These are phyloP conservation scores for Aphanomyces stellatus DNA, from an alignment of 352 stramenopile species.

Conservation along the genomic window DNA sequence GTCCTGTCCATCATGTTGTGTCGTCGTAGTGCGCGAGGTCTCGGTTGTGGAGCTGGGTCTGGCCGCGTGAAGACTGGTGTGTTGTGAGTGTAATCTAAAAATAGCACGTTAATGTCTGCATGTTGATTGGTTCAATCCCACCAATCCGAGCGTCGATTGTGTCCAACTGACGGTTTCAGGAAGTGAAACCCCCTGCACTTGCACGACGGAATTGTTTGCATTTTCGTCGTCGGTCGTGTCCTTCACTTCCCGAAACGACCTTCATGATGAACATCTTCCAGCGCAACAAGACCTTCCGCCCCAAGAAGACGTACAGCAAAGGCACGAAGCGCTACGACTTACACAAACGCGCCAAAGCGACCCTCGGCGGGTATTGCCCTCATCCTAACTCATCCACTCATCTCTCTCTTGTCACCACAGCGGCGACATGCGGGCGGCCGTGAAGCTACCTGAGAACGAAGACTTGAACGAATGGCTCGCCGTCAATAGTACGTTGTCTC, in stretches of 20 bases:
- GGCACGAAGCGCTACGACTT: slow-evolving; percentile 79
- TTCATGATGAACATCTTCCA: slow-evolving; percentile 63
- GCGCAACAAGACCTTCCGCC: slow-evolving; percentile 81
- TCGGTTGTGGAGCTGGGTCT: neutral
- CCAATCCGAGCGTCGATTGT: neutral
- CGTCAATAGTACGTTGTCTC: slow-evolving; percentile 64
- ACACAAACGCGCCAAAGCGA: slow-evolving; percentile 73
- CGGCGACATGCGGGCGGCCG: slow-evolving; percentile 54
- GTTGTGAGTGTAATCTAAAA: neutral
- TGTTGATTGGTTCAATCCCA: neutral
- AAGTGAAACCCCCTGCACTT: too few species aligned
- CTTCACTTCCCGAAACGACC: neutral
- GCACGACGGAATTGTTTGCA: neutral
- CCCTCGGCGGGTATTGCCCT: slow-evolving; percentile 60
- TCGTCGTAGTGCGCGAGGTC: neutral
- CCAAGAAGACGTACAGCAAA: slow-evolving; percentile 73
- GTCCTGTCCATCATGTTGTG: neutral
- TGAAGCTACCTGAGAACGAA: slow-evolving; percentile 63
- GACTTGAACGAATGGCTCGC: slow-evolving; percentile 89
- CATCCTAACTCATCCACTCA: slow-evolving; percentile 5
- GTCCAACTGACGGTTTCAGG: too few species aligned
- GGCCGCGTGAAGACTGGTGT: neutral
- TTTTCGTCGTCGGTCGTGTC: neutral
- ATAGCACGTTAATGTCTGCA: neutral
- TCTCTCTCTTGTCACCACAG: slow-evolving; percentile 22